Evolutionary conservation across 176 grass and related monocot genomes (phyloP).

Genomic region (Metroxylon sagu): DNA sequence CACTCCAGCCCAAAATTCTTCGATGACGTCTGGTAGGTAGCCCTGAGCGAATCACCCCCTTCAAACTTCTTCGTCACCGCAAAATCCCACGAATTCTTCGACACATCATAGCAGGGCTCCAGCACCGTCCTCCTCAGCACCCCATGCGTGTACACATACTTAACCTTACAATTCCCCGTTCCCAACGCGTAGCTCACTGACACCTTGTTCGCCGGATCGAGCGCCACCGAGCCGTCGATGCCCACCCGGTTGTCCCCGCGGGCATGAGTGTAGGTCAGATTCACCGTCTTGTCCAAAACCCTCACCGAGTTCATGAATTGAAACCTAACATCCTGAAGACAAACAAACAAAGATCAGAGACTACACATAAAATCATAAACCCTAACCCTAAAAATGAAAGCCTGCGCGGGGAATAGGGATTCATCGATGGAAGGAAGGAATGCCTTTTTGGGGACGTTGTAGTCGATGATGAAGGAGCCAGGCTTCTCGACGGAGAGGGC

Average conservation of each 20-base stretch:
- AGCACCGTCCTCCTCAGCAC: constrained; percentile 47
- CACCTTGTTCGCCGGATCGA: constrained; percentile 75
- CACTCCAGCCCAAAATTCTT: constrained; percentile 73
- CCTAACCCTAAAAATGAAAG: neutral
- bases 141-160: constrained; percentile 78
- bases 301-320: constrained; percentile 83
- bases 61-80: constrained; percentile 52
- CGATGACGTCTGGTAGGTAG: constrained; percentile 60
- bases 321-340: constrained; percentile 59
- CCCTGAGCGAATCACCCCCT: constrained; percentile 45
- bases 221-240: constrained; percentile 45
- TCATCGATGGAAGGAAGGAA: no score
- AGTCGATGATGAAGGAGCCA: constrained; percentile 66
- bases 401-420: neutral
- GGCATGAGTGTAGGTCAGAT: constrained; percentile 64
- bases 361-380: no score
- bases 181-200: constrained; percentile 52
- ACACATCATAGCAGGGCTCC: constrained; percentile 69
- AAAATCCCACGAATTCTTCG: constrained; percentile 78
- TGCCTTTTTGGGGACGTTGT: constrained; percentile 54
- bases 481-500: constrained; percentile 82
- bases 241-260: constrained; percentile 29
- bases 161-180: constrained; percentile 45
- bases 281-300: constrained; percentile 66
- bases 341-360: neutral